phyloP scores from a whole-genome alignment of 129 eudicot genomes.

The Mikania micrantha region DNA sequence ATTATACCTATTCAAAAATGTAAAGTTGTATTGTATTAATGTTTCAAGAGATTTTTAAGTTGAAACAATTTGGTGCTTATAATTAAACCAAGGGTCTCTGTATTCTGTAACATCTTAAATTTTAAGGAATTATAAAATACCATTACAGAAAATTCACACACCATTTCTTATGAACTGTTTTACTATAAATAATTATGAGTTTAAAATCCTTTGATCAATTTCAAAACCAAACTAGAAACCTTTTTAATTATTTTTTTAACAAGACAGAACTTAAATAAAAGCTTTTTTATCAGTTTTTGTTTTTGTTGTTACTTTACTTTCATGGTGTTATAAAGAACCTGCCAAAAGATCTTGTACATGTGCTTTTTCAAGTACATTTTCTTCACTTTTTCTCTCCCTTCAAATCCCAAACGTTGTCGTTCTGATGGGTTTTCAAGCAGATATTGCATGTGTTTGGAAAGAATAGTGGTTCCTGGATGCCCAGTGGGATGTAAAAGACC shows the following conservation, averaged over 20 bases:
- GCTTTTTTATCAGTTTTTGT: slow-evolving; percentile 6
- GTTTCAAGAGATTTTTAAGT: too few relatives aligned
- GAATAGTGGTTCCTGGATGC: slow-evolving; percentile 48
- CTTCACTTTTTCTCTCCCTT: slow-evolving; percentile 75
- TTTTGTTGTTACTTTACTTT: slow-evolving; percentile 41
- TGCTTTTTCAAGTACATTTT: slow-evolving; percentile 81
- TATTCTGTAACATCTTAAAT: too few relatives aligned
- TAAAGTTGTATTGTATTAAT: too few relatives aligned
- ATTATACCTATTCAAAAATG: too few relatives aligned
- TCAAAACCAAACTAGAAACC: not conserved
- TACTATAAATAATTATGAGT: too few relatives aligned
- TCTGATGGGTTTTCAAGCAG: slow-evolving; percentile 59
- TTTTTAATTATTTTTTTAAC: not conserved
- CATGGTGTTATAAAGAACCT: slow-evolving; percentile 67
- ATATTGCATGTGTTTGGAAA: slow-evolving; percentile 61
- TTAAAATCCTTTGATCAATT: not conserved
- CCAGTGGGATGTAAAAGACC: slow-evolving; percentile 86
- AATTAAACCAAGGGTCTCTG: too few relatives aligned
- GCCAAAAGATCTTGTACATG: slow-evolving; percentile 78
- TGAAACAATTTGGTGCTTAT: too few relatives aligned
- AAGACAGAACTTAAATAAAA: not conserved
- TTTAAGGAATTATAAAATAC: too few relatives aligned
- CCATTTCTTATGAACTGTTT: too few relatives aligned
- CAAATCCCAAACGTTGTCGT: slow-evolving; percentile 64
- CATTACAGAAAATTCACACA: too few relatives aligned